Conservation (phyloP, 73 alveolate genomes). For the Durusdinium trenchii region DNA sequence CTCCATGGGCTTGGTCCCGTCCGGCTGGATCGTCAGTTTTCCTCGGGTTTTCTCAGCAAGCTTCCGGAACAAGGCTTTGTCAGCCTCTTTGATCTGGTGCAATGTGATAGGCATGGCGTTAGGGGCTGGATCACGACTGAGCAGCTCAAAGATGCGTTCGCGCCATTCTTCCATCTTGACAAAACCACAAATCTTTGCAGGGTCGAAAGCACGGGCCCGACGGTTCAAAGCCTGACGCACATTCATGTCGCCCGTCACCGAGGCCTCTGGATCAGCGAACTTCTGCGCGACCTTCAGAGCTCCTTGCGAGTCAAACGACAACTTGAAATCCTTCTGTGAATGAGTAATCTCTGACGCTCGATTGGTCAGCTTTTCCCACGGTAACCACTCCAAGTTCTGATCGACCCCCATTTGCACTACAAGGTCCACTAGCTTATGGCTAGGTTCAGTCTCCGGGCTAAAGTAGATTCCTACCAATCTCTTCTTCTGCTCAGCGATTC, state of each 20-base stretch:
- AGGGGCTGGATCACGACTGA: not conserved
- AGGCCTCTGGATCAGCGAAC: not conserved
- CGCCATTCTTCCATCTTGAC: not conserved
- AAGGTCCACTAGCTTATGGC: not conserved
- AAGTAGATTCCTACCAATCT: not conserved
- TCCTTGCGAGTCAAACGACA: not conserved
- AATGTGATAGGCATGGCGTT: not conserved
- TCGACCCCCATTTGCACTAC: not conserved
- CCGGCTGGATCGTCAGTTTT: not conserved
- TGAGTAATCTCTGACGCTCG: not conserved
- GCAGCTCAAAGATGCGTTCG: not conserved
- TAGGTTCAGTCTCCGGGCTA: not conserved
- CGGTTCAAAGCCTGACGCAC: not conserved
- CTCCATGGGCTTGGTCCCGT: not conserved
- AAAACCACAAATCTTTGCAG: not conserved
- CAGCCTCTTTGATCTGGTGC: conserved; percentile 1
- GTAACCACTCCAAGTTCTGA: not conserved
- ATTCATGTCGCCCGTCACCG: not conserved
- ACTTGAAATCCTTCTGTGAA: not conserved
- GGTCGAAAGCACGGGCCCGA: not conserved
- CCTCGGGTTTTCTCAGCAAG: not conserved
- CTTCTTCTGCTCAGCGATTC: not conserved
- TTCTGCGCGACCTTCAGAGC: not conserved
- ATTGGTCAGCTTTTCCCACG: conserved; percentile 8
- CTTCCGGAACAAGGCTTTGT: not conserved